phyloP scores from a whole-genome alignment of 306 rosid genomes.

The Carpinus viminea region DNA sequence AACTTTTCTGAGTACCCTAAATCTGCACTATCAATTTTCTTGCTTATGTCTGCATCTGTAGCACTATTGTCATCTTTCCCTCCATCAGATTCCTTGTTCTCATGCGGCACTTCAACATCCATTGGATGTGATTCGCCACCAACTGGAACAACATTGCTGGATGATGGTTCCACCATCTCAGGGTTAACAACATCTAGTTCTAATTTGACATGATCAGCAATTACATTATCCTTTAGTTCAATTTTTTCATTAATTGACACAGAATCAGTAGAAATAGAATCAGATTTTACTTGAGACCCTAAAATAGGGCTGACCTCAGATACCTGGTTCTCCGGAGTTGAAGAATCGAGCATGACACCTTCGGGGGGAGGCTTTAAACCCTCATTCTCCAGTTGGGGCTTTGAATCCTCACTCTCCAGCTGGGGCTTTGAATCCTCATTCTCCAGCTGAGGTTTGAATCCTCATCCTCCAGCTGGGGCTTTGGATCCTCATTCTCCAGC shows the following conservation, averaged over 20 bases:
- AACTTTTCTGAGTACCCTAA: constrained; percentile 83
- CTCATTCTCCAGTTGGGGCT: constrained; percentile 48
- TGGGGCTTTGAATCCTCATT: constrained; percentile 38
- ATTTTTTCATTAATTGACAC: constrained; percentile 96
- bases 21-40: constrained; percentile 59
- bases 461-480: constrained; percentile 8
- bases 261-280: constrained; percentile 99
- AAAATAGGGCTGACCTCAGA: constrained; percentile 97
- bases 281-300: constrained; percentile 97
- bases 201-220: constrained; percentile 98
- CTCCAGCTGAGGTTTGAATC: constrained; percentile 23
- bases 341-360: constrained; percentile 50
- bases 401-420: constrained; percentile 46
- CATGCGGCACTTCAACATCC: constrained; percentile 63
- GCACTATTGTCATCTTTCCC: constrained; percentile 44
- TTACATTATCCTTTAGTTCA: constrained; percentile 99
- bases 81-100: constrained; percentile 43
- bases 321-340: constrained; percentile 88
- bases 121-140: constrained; percentile 75
- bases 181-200: constrained; percentile 89
- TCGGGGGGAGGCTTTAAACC: constrained; percentile 47
- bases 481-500: constrained; percentile 1
- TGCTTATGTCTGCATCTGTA: constrained; percentile 47
- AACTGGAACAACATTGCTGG: constrained; percentile 69
- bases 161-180: constrained; percentile 98